Evolutionary conservation across 2,329 filamentous ascomycete species (phyloP), one percentile per base, ranked within the genome.

Genomic region (Cladosporium sp.): DNA sequence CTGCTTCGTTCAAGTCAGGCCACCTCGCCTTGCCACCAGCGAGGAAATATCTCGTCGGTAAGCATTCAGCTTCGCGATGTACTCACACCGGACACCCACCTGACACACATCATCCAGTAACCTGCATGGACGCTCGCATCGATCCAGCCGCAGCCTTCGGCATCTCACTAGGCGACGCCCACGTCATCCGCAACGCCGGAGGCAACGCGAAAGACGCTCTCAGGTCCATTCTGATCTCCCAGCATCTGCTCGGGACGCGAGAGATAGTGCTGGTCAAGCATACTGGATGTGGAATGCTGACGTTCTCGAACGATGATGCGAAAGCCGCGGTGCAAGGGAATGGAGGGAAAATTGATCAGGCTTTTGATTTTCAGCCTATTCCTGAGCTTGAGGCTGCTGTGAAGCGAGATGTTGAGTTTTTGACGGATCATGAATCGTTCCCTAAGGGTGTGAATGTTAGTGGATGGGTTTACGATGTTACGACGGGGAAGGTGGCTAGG

Each of bases 81-180:
- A n/a, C 10, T n/a, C n/a, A 34, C 51, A 47, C 32, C 14, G 34
- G 57, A 14, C 44, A 28, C 14, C n/a, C n/a, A 41, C n/a, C 52
- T 18, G 26, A 49, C n/a, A 8, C 44, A 44, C n/a, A 47, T 47
- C 5, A 24, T 12, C 4, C 32, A 85, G 84, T 94, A 54, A 91
- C 90, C 0, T 95, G 92, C 78, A 95, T 95, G 91, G 91, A 95
- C 74, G 90, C 92, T 5, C 87, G 91, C 14, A 82, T 83, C 76
- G 84, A 94, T 72, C 87, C 91, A 0, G 84, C 87, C 3, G 80
- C 85, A 14, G 89, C 89, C 1, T 89, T 92, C 64, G 89, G 88
- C 10, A 89, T 93, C 66, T 80, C 84, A 24, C 84, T 92, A 21
- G 91, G 92, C 49, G 90, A 93, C 69, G 92, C 91, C 0, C 91